These are phyloP conservation scores for Endocalyx cinctus DNA, from an alignment of 2,329 filamentous ascomycete species.

Conservation along the genomic window DNA sequence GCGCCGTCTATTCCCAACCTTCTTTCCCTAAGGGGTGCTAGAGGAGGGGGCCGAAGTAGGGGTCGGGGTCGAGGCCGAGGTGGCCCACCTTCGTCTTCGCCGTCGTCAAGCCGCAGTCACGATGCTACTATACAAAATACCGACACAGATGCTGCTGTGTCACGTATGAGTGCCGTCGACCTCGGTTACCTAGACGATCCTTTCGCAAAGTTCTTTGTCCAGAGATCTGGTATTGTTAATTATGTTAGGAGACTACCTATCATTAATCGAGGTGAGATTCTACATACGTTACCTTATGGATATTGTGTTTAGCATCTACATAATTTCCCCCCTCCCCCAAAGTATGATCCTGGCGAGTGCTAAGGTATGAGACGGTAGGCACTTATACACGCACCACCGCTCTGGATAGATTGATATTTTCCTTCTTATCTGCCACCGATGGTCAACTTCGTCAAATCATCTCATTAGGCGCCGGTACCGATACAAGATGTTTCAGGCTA, in stretches of 20 bases:
- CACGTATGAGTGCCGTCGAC: constrained; percentile 81
- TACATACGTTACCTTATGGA: too few species aligned
- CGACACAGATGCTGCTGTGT: constrained; percentile 86
- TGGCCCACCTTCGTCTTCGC: constrained; percentile 12
- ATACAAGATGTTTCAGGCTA: constrained; percentile 81
- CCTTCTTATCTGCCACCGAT: constrained; percentile 54
- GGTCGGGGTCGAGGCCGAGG: constrained; percentile 17
- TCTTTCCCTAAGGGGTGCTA: constrained; percentile 49
- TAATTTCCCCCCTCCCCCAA: too few species aligned
- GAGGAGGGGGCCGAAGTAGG: constrained; percentile 32
- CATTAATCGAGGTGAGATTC: constrained; percentile 84
- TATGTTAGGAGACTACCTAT: constrained; percentile 70
- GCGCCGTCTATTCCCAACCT: constrained; percentile 76
- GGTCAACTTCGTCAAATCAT: constrained; percentile 66
- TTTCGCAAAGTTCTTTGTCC: constrained; percentile 69
- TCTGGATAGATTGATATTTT: constrained; percentile 70
- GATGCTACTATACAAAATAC: constrained; percentile 82
- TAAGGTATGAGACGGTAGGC: constrained; percentile 44
- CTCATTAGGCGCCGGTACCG: constrained; percentile 88
- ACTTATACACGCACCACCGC: constrained; percentile 89
- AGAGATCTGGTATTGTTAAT: constrained; percentile 35
- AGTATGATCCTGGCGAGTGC: constrained; percentile 19
- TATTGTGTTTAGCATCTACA: too few species aligned
- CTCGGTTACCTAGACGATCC: constrained; percentile 80
- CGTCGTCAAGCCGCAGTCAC: too few species aligned